These are phyloP conservation scores for Colletotrichum filicis DNA, from an alignment of 2,329 filamentous ascomycete genomes.

Conservation along the genomic window DNA sequence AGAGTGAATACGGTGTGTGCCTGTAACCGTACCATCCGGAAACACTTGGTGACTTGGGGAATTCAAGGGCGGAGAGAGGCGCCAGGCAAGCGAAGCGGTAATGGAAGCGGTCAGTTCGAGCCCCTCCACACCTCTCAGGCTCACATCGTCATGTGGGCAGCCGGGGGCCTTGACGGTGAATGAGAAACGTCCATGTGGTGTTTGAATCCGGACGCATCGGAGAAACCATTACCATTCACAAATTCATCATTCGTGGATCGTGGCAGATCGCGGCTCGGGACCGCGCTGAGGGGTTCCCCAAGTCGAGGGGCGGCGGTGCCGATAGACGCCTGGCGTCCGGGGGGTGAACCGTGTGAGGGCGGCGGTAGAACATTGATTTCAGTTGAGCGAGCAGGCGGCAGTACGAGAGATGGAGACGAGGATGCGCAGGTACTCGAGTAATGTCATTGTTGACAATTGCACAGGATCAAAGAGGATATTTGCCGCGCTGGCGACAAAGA, in stretches of 20 bases:
- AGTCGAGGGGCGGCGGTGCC: not conserved
- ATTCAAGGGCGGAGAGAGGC: not conserved
- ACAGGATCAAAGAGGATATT: not conserved
- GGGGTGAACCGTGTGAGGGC: not conserved
- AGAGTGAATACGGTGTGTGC: not conserved
- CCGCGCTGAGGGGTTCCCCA: conserved; percentile 3
- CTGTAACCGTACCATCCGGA: not conserved
- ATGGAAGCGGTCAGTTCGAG: conserved; percentile 20
- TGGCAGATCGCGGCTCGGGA: not conserved
- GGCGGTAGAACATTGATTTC: not conserved
- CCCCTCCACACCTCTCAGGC: conserved; percentile 9
- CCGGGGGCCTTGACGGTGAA: conserved; percentile 14
- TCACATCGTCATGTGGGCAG: conserved; percentile 28
- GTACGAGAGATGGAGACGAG: not conserved
- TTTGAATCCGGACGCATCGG: conserved; percentile 6
- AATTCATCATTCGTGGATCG: conserved; percentile 34
- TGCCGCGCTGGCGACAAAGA: not conserved
- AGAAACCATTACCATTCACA: conserved; percentile 33
- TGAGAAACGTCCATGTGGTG: conserved; percentile 10
- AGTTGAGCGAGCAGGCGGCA: not conserved
- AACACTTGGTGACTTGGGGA: not conserved
- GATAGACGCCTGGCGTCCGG: not conserved
- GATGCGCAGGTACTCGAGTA: conserved; percentile 8
- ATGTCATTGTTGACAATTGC: not conserved
- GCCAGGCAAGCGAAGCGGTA: not conserved